A percentile compares a stretch with the other conserved stretches of the same genome.
These are phyloP conservation scores for Penicillium soppii DNA, from an alignment of 495 filamentous ascomycete species.

Conservation along the genomic window DNA sequence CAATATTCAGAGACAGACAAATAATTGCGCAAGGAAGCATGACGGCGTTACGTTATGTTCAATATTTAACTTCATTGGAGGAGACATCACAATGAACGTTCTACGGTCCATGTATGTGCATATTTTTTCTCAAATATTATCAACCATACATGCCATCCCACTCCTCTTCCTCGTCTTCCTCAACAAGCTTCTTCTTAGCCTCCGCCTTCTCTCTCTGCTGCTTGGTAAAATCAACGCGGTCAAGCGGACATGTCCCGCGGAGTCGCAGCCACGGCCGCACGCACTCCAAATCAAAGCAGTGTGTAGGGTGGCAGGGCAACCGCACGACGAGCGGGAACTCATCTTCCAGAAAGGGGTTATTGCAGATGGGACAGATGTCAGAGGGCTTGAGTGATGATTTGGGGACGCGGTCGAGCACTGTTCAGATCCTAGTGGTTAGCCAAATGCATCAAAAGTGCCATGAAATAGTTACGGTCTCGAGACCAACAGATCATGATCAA, in stretches of 20 bases:
- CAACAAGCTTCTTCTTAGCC: conserved; percentile 50
- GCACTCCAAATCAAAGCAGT: conserved; percentile 91
- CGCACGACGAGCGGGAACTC: conserved; percentile 79
- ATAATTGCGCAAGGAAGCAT: too few species aligned
- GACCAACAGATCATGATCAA: neutral
- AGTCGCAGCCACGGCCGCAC: conserved; percentile 89
- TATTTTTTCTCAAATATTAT: conserved; percentile 14
- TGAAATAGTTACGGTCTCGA: neutral
- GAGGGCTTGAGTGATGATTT: conserved; percentile 62
- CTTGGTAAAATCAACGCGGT: conserved; percentile 74
- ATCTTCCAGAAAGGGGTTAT: conserved; percentile 76
- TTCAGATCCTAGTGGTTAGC: neutral
- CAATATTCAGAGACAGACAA: too few species aligned
- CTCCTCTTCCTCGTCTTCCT: conserved; percentile 65
- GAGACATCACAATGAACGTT: neutral
- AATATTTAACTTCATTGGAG: too few species aligned
- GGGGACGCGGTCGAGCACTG: conserved; percentile 74
- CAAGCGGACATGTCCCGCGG: conserved; percentile 86
- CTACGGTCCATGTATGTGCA: neutral
- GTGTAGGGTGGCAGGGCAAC: conserved; percentile 77
- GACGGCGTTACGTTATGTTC: too few species aligned
- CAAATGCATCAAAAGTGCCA: neutral
- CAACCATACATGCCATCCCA: conserved; percentile 76
- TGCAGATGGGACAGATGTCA: conserved; percentile 84
- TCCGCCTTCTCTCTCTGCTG: conserved; percentile 64